Percentiles rank a stretch among this genome's conserved stretches.
Conservation (phyloP, 2,329 filamentous ascomycete genomes). For the Davidsoniella virescens region DNA sequence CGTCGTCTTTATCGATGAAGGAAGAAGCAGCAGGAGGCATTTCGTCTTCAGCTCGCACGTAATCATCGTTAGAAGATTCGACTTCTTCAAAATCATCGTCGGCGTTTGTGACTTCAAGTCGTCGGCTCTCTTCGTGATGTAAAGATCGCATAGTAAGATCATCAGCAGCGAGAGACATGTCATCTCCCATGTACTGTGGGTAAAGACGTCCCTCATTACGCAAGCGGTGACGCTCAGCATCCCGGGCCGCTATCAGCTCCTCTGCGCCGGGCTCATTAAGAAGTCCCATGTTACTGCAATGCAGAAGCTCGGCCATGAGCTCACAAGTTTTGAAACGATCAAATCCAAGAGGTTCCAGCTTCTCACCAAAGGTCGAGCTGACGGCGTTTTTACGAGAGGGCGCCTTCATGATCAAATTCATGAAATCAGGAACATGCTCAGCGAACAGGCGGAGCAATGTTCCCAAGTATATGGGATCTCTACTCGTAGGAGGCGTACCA, state of each 20-base stretch:
- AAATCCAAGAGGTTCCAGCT: constrained; percentile 88
- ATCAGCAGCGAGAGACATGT: constrained; percentile 30
- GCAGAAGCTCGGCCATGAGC: constrained; percentile 89
- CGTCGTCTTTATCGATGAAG: constrained; percentile 48
- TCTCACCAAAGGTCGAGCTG: constrained; percentile 74
- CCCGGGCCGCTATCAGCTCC: constrained; percentile 63
- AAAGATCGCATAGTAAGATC: constrained; percentile 43
- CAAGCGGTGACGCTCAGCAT: constrained; percentile 65
- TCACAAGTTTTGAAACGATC: constrained; percentile 98
- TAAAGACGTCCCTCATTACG: constrained; percentile 59
- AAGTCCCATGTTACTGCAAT: constrained; percentile 97
- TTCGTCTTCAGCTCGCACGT: constrained; percentile 65
- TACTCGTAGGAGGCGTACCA: constrained; percentile 61
- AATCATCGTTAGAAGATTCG: constrained; percentile 42
- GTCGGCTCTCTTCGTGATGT: constrained; percentile 41
- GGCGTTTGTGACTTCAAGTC: constrained; percentile 63
- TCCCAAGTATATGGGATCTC: constrained; percentile 90
- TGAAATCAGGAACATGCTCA: constrained; percentile 82
- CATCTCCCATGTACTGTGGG: constrained; percentile 22
- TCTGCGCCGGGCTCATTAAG: constrained; percentile 86
- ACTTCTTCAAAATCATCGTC: constrained; percentile 94
- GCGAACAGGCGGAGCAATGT: constrained; percentile 80
- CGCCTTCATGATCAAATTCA: constrained; percentile 70
- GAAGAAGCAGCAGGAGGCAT: constrained; percentile 51
- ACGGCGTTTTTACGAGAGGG: constrained; percentile 58